These are phyloP conservation scores for Thermothelomyces thermophilus DNA, from an alignment of 2,329 filamentous ascomycete species.

Conservation along the genomic window DNA sequence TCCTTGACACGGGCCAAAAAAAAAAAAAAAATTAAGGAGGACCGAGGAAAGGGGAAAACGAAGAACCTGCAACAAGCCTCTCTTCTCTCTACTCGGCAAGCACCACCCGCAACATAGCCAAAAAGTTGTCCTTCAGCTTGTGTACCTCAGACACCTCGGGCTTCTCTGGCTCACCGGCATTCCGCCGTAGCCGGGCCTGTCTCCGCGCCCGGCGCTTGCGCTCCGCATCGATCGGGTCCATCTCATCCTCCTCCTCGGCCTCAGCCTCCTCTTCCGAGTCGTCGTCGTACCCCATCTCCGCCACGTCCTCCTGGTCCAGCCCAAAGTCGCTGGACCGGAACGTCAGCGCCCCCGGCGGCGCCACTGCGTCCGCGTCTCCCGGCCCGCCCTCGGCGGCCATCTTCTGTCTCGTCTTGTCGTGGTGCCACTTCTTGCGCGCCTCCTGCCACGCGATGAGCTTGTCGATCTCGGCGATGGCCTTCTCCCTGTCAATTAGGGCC, in stretches of 20 bases:
- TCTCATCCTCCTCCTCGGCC: constrained; percentile 67
- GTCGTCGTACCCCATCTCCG: constrained; percentile 78
- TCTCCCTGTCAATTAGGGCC: constrained; percentile 61
- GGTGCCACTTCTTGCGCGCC: constrained; percentile 94
- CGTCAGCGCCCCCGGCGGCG: constrained; percentile 43
- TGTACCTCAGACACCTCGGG: constrained; percentile 71
- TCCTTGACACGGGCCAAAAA: no score
- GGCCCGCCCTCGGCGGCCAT: constrained; percentile 77
- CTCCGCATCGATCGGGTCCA: constrained; percentile 85
- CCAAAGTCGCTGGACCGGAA: constrained; percentile 87
- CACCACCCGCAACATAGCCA: constrained; percentile 74
- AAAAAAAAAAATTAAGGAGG: no score
- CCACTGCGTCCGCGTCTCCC: constrained; percentile 41
- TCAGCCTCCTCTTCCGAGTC: constrained; percentile 55
- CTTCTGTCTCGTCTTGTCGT: constrained; percentile 96
- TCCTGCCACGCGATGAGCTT: constrained; percentile 88
- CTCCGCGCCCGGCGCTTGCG: constrained; percentile 67
- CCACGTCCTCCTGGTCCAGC: constrained; percentile 75
- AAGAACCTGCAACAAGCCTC: no score
- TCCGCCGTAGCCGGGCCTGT: constrained; percentile 72
- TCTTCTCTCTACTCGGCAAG: constrained; percentile 57
- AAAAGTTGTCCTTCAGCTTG: constrained; percentile 72
- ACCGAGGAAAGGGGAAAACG: no score
- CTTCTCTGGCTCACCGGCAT: constrained; percentile 78
- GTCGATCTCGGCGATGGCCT: constrained; percentile 75